Base-by-base conservation (phyloP, 2,329 filamentous ascomycete genomes). In the Dactylellina parvicollis region DNA sequence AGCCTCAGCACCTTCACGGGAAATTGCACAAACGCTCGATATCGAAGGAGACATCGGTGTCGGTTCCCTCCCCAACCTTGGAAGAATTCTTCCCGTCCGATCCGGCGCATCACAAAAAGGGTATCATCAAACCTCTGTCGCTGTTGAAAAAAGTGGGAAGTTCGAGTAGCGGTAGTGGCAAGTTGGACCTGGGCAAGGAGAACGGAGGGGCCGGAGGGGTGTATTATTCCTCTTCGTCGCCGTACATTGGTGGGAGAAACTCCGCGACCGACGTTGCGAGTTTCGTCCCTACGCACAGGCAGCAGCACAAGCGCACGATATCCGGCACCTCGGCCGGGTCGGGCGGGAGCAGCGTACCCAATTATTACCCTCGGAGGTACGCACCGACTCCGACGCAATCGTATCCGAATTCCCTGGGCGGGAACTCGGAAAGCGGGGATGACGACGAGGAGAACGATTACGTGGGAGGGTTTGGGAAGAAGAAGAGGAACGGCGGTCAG, bases 11-110 rank as follows among this genome's bases (percentile, higher is more conserved):
- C 42, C 47, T 69, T 22, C 61, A 67, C 52, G 70, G 70, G 1
- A 74, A 74, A 49, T 40, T 74, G n/a, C 70, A 74, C 64, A 74
- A 74, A 38, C 61, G 70, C 40, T 74, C 70, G 47, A 65, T 60
- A 50, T 74, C 70, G n/a, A 69, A 67, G 26, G 62, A 74, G 32
- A 74, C 70, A 5, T 57, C 70, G 5, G 55, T 62, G 9, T 74
- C 70, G 5, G 61, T 61, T 4, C 60, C 64, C 4, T 62, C 70
- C 3, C 61, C 70, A 4, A 69, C 70, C 10, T 50, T 56, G 30
- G 57, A 69, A n/a, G 61, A 67, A 44, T 67, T 74, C 47, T 74
- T 74, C 49, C 64, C 70, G 24, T 16, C 57, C 14, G 70, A 74
- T 30, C 28, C 61, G 2, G 49, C 70, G 9, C 61, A 74, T 57